phyloP scores from a whole-genome alignment of 1,284 basidiomycete genomes.

The Wallemia hederae region DNA sequence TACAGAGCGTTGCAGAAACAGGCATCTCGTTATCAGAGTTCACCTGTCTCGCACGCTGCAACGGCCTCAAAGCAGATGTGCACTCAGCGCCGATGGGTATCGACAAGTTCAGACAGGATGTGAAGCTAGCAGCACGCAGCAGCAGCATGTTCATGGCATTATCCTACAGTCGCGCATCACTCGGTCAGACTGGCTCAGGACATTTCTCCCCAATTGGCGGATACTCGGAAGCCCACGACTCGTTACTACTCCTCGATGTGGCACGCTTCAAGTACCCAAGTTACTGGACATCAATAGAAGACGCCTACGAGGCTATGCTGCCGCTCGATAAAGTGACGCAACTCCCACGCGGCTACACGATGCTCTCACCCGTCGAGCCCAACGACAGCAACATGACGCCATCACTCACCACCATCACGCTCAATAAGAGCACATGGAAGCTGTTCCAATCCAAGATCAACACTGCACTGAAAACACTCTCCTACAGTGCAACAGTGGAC shows the following conservation, averaged over 20 bases:
- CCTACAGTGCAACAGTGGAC: neutral
- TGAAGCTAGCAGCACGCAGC: slow-evolving; percentile 2
- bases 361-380: slow-evolving; percentile 5
- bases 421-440: slow-evolving; percentile 8
- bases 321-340: slow-evolving; percentile 10
- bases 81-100: neutral
- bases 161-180: slow-evolving; percentile 7
- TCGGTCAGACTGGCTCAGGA: slow-evolving; percentile 11
- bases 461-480: neutral
- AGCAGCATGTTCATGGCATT: slow-evolving; percentile 7
- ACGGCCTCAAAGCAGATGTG: slow-evolving; percentile 6
- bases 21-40: slow-evolving; percentile 11
- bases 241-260: slow-evolving; percentile 10
- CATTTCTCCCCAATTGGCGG: slow-evolving; percentile 10
- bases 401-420: slow-evolving; percentile 7
- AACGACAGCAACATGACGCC: slow-evolving; percentile 4
- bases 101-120: slow-evolving; percentile 7
- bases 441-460: neutral
- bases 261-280: slow-evolving; percentile 10
- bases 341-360: slow-evolving; percentile 9
- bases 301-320: slow-evolving; percentile 8
- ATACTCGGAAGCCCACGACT: slow-evolving; percentile 7
- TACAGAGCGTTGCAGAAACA: slow-evolving; percentile 7
- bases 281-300: slow-evolving; percentile 6
- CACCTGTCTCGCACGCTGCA: slow-evolving; percentile 11